A percentile compares a stretch with the other conserved stretches of the same genome.
These are phyloP conservation scores for Beauveria bassiana DNA, from an alignment of 2,329 filamentous ascomycete genomes.

Conservation along the genomic window DNA sequence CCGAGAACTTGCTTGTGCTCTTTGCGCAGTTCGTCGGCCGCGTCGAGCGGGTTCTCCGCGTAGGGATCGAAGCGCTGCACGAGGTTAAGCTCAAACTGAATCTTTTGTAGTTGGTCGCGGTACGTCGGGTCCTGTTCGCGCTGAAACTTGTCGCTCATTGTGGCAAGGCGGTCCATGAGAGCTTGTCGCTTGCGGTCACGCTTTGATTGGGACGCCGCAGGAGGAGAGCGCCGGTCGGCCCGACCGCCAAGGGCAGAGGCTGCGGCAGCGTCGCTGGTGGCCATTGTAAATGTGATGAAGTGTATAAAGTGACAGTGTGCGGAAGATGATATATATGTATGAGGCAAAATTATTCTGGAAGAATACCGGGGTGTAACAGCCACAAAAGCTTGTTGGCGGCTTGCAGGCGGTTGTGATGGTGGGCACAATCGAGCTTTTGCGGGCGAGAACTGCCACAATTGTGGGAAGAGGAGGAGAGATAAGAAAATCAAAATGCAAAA, in stretches of 20 bases:
- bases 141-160: constrained; percentile 69
- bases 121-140: constrained; percentile 78
- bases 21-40: constrained; percentile 56
- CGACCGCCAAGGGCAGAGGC: constrained; percentile 25
- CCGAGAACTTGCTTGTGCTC: constrained; percentile 42
- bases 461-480: neutral
- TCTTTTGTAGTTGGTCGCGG: constrained; percentile 78
- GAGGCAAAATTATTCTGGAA: neutral
- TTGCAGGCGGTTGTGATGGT: neutral
- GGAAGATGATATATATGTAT: neutral
- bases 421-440: neutral
- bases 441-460: neutral
- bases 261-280: constrained; percentile 30
- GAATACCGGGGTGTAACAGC: neutral
- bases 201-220: constrained; percentile 56
- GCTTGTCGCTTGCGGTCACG: constrained; percentile 83
- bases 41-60: constrained; percentile 61
- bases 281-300: constrained; percentile 23
- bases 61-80: constrained; percentile 83
- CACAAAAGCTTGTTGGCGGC: neutral
- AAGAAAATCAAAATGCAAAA: neutral
- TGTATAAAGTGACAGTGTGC: neutral
- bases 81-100: constrained; percentile 85
- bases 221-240: constrained; percentile 29
- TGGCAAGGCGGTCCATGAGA: constrained; percentile 69